Evolutionary conservation across 1,284 basidiomycete species (phyloP).

Genomic region (Serendipita sp.): DNA sequence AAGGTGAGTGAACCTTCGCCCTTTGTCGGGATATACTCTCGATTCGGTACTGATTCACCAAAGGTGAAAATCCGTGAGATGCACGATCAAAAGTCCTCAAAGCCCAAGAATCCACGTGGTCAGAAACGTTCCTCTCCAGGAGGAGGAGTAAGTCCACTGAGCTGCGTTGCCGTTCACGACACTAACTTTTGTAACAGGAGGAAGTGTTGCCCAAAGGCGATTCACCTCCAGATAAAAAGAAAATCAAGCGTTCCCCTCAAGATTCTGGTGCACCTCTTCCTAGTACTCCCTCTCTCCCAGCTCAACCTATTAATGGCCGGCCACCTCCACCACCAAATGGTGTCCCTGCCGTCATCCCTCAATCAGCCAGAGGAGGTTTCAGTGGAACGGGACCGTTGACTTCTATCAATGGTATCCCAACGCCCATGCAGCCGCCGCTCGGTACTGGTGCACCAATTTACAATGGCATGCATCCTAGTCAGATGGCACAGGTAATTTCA

Average conservation of each 20-base stretch:
- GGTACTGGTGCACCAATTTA: background rate
- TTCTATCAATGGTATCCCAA: too few relatives aligned
- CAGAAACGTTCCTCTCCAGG: background rate
- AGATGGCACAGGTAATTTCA: background rate
- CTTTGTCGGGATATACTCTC: background rate
- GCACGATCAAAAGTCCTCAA: background rate
- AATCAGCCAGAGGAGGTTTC: too few relatives aligned
- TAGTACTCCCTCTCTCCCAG: background rate
- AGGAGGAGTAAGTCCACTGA: background rate
- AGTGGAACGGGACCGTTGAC: too few relatives aligned
- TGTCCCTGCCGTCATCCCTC: background rate
- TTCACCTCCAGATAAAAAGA: background rate
- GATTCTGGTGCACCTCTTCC: background rate
- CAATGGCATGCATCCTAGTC: background rate
- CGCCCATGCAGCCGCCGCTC: background rate
- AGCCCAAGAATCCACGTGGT: background rate
- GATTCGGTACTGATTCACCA: background rate
- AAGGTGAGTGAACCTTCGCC: background rate
- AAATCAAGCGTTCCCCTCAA: background rate
- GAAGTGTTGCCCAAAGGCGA: background rate
- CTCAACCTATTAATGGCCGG: background rate
- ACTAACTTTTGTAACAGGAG: background rate
- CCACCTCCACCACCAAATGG: background rate
- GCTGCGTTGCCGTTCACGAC: background rate
- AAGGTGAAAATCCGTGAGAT: background rate